Evolutionary conservation across 306 rosid species (phyloP).

Genomic region (Gleditsia sinensis): DNA sequence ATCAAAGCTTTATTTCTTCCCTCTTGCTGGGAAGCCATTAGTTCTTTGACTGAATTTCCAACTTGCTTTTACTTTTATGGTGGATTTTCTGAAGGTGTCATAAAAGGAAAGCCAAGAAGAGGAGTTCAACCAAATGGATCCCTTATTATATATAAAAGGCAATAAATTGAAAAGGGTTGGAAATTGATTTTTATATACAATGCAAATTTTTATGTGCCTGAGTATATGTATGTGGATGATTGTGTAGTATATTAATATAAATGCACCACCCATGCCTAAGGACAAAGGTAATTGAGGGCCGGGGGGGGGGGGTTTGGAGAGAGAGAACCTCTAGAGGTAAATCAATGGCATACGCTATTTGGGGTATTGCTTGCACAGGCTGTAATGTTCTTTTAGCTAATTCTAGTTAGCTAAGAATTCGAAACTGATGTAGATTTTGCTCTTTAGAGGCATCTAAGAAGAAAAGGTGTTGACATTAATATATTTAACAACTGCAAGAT

Average conservation of each 20-base stretch:
- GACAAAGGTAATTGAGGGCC: too few relatives aligned
- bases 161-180: too few relatives aligned
- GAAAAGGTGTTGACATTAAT: slow-evolving; percentile 2
- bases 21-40: slow-evolving; percentile 1
- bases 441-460: slow-evolving; percentile 19
- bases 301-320: too few relatives aligned
- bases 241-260: too few relatives aligned
- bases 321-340: neutral
- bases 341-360: neutral
- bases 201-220: neutral
- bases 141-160: neutral
- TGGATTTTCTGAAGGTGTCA: neutral
- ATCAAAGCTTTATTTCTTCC: slow-evolving; percentile 27
- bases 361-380: neutral
- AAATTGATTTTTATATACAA: neutral
- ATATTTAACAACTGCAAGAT: neutral
- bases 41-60: too few relatives aligned
- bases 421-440: slow-evolving; percentile 19
- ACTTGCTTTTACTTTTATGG: slow-evolving; percentile 3
- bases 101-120: neutral
- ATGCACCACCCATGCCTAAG: neutral
- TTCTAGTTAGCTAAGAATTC: slow-evolving; percentile 9
- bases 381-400: neutral
- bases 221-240: neutral
- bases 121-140: neutral